A percentile compares a stretch with the other conserved stretches of the same genome.
These are phyloP conservation scores for Aplosporella prunicola DNA, from an alignment of 2,329 filamentous ascomycete genomes.

Conservation along the genomic window DNA sequence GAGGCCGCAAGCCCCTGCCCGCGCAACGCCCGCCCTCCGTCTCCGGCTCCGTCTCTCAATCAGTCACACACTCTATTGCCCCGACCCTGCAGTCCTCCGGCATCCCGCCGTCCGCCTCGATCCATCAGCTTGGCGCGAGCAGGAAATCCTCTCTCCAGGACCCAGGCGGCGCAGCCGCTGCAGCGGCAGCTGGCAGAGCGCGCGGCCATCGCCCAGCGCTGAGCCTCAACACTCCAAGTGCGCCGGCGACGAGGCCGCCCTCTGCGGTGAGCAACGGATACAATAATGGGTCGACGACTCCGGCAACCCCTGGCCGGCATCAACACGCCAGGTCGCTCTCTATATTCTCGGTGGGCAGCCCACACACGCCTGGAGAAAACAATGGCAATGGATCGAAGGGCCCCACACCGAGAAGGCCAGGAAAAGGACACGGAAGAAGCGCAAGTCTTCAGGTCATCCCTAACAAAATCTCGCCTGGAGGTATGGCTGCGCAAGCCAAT, in stretches of 20 bases:
- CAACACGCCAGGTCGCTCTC: constrained; percentile 39
- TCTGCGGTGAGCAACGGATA: constrained; percentile 11
- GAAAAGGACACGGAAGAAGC: constrained; percentile 63
- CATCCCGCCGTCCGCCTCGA: constrained; percentile 1
- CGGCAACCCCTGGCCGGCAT: too few species aligned
- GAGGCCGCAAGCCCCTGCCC: constrained; percentile 8
- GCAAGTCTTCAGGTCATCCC: constrained; percentile 70
- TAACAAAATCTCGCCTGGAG: too few species aligned
- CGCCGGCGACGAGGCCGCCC: constrained; percentile 3
- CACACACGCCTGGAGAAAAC: constrained; percentile 3
- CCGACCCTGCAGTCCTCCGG: constrained; percentile 30
- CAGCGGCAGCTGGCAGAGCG: constrained; percentile 4
- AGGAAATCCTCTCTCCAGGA: constrained; percentile 19
- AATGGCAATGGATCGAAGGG: constrained; percentile 1
- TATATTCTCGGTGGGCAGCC: constrained; percentile 35
- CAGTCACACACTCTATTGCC: too few species aligned
- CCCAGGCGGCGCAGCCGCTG: constrained; percentile 6
- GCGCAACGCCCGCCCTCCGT: constrained; percentile 19
- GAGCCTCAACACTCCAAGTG: constrained; percentile 42
- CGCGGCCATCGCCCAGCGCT: constrained; percentile 59
- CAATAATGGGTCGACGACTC: constrained; percentile 19
- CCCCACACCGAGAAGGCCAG: constrained; percentile 37
- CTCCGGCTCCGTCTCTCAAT: constrained; percentile 16
- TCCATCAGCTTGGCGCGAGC: constrained; percentile 1
- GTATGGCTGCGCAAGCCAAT: too few species aligned